Evolutionary conservation across 1,284 basidiomycete species (phyloP).

Genomic region (Phenoliferia sp.): DNA sequence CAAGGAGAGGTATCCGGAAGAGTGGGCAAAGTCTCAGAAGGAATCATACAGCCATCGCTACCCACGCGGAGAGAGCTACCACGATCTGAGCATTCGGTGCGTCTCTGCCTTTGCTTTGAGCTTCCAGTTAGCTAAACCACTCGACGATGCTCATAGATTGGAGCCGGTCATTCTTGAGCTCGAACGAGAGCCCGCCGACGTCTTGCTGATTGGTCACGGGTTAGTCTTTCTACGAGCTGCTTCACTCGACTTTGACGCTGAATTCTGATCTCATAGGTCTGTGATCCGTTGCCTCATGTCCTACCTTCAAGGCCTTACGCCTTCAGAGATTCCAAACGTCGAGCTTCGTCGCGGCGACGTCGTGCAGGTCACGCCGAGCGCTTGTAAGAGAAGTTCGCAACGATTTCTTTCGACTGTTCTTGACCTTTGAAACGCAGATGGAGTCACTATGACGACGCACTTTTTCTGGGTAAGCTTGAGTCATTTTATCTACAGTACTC

Average conservation of each 20-base stretch:
- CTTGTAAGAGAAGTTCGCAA: constrained; percentile 13
- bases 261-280: constrained; percentile 47
- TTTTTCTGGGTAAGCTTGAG: constrained; percentile 3
- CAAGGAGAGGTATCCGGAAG: constrained; percentile 81
- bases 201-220: constrained; percentile 62
- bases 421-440: constrained; percentile 6
- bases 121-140: constrained; percentile 1
- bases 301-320: constrained; percentile 65
- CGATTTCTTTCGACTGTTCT: too few species aligned
- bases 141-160: constrained; percentile 42
- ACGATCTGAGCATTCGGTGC: constrained; percentile 63
- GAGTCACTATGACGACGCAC: constrained; percentile 29
- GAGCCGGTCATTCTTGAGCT: constrained; percentile 80
- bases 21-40: constrained; percentile 85
- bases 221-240: not conserved
- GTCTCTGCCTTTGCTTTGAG: constrained; percentile 15
- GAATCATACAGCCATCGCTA: constrained; percentile 87
- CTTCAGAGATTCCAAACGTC: constrained; percentile 91
- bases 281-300: constrained; percentile 85
- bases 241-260: not conserved
- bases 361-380: constrained; percentile 35
- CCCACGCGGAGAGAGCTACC: constrained; percentile 90
- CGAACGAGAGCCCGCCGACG: constrained; percentile 71
- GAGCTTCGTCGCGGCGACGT: constrained; percentile 56
- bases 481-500: not conserved